phyloP scores from a whole-genome alignment of 208 protist genomes.

The Leishmania lainsoni region DNA sequence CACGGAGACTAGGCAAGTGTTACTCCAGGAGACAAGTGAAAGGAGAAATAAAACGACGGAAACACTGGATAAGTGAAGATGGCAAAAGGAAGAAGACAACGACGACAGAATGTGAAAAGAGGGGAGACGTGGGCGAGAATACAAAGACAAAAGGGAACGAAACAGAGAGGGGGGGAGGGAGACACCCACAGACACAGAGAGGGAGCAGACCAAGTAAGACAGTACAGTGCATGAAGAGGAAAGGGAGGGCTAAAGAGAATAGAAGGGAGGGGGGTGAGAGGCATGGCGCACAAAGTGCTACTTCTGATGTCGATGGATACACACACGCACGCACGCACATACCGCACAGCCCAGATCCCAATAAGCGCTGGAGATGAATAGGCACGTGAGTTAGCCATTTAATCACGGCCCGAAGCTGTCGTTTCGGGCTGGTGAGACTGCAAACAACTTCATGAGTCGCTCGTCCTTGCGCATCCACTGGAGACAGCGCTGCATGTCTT shows the following conservation, averaged over 20 bases:
- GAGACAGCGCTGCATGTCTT: conserved; percentile 53
- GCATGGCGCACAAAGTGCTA: not conserved
- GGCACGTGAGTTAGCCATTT: not conserved
- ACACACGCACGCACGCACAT: not conserved
- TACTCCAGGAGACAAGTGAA: not conserved
- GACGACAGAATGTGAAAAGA: too few species aligned
- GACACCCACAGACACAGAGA: not conserved
- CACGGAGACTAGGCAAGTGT: not conserved
- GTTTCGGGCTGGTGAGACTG: conserved; percentile 45
- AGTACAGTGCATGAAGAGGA: not conserved
- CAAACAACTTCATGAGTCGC: conserved; percentile 28
- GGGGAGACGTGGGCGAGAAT: not conserved
- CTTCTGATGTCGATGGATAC: not conserved
- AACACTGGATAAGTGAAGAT: not conserved
- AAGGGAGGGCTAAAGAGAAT: not conserved
- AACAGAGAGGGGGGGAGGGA: not conserved
- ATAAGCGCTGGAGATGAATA: not conserved
- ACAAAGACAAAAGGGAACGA: not conserved
- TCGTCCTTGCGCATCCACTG: conserved; percentile 47
- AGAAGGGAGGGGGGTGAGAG: not conserved
- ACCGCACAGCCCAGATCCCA: not conserved
- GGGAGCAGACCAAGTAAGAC: not conserved
- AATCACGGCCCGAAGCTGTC: conserved; percentile 33
- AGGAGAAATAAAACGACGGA: not conserved
- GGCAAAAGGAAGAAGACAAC: not conserved